A percentile compares a stretch with the other conserved stretches of the same genome.
These are phyloP conservation scores for Pythium plurisporium DNA, from an alignment of 352 stramenopile species.

Conservation along the genomic window DNA sequence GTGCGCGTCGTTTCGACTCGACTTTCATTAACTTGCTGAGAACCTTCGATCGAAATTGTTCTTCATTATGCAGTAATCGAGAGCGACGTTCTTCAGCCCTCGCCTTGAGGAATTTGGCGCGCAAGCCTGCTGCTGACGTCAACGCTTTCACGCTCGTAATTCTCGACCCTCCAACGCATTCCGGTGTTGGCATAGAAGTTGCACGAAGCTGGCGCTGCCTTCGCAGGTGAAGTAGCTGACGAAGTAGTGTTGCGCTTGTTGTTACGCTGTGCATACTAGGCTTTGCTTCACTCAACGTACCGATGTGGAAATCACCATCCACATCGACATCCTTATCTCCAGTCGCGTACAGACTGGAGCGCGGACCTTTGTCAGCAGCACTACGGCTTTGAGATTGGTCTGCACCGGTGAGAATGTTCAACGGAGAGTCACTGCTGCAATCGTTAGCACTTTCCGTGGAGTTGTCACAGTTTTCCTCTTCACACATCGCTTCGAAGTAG, in stretches of 20 bases:
- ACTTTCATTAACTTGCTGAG: slow-evolving; percentile 12
- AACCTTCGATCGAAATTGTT: slow-evolving; percentile 20
- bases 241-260: slow-evolving; percentile 26
- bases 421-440: neutral
- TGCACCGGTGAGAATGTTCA: neutral
- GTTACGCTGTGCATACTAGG: neutral
- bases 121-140: slow-evolving; percentile 35
- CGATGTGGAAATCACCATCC: neutral
- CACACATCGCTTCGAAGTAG: slow-evolving; percentile 32
- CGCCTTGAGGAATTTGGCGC: slow-evolving; percentile 42
- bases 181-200: slow-evolving; percentile 22
- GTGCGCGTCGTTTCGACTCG: slow-evolving; percentile 11
- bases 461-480: too few relatives aligned
- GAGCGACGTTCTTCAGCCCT: slow-evolving; percentile 29
- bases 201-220: slow-evolving; percentile 29
- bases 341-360: neutral
- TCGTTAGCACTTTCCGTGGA: neutral
- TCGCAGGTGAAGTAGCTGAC: slow-evolving; percentile 34
- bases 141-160: slow-evolving; percentile 27
- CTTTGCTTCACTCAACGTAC: neutral
- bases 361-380: neutral
- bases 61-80: slow-evolving; percentile 23
- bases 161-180: slow-evolving; percentile 33
- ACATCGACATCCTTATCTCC: neutral
- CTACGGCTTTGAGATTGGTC: neutral